Percentiles rank a stretch among this genome's conserved stretches.
phyloP scores from a whole-genome alignment of 306 rosid species.

The Cicer arietinum region DNA sequence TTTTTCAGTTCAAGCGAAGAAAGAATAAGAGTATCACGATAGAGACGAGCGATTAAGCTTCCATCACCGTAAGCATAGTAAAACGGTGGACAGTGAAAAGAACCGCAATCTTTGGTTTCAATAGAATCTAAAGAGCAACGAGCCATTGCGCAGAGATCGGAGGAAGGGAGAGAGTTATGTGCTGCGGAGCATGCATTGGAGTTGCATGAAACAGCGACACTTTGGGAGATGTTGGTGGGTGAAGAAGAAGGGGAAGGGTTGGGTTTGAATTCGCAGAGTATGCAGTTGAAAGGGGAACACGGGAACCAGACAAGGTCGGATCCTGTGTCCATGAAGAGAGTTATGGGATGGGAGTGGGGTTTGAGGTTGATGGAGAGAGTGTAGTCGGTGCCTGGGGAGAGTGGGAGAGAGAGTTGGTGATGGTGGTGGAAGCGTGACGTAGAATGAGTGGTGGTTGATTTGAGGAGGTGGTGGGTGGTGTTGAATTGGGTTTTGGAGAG shows the following conservation, averaged over 20 bases:
- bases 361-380: conserved; percentile 71
- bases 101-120: conserved; percentile 68
- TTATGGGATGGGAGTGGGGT: conserved; percentile 57
- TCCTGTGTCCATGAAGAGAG: conserved; percentile 92
- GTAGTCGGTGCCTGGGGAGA: conserved; percentile 82
- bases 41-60: conserved; percentile 71
- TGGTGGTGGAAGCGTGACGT: conserved; percentile 58
- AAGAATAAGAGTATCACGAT: conserved; percentile 48
- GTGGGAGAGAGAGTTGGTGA: conserved; percentile 73
- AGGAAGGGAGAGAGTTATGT: conserved; percentile 56
- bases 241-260: conserved; percentile 36
- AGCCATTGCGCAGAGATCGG: conserved; percentile 81
- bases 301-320: conserved; percentile 95
- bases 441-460: conserved; percentile 64
- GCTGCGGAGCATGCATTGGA: conserved; percentile 75
- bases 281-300: conserved; percentile 83
- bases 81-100: conserved; percentile 70
- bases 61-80: conserved; percentile 93
- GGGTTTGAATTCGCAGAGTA: conserved; percentile 79
- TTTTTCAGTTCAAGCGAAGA: conserved; percentile 60
- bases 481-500: conserved; percentile 64
- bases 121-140: conserved; percentile 72
- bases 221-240: conserved; percentile 46
- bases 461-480: conserved; percentile 72
- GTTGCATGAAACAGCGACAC: conserved; percentile 59